Base-by-base conservation (phyloP, 768 basidiomycete species). In the Daedaleopsis sinensis region DNA sequence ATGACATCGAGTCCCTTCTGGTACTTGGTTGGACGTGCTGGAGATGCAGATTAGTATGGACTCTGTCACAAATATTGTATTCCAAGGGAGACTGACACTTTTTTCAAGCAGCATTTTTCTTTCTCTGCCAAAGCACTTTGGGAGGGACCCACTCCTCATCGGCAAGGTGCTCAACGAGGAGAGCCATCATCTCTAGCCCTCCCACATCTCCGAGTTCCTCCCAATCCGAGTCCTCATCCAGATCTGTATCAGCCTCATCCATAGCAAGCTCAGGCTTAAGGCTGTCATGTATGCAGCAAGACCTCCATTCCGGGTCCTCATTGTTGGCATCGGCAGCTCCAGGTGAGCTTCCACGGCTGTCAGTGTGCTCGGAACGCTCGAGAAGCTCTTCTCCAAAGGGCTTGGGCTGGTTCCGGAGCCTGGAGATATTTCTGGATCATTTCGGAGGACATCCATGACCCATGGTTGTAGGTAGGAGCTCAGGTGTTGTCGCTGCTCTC, bases 21-120 rank as follows among this genome's bases (percentile, higher is more conserved):
- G 44, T 46, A 46, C 44, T 4, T 18, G 8, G 15, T 16, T 8
- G 44, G 44, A 18, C 44, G 78, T 78, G 55, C 75, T 76, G 12
- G 55, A 52, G 10, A 78, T n/a, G 37, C 78, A 73, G 18, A 74
- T 23, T 35, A 75, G 59, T 44, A 43, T 23, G 54, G 54, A 78
- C 71, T 49, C 76, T 78, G 37, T 8, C 37, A 15, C 8, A 8
- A 15, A 7, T 8, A 15, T 8, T 38, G 37, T 15, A 38, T 38
- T 38, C n/a, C n/a, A 15, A 46, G 11, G n/a, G 12, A 8, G 8
- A 19, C 44, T 46, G 8, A 46, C 44, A 18, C 16, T 19, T 2
- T 19, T 46, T 46, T 16, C 5, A 18, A 46, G 16, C 19, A 16
- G 15, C 44, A 8, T 13, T 19, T 19, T 46, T 46, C 44, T 46